Percentiles rank a stretch among this genome's conserved stretches.
Conservation (phyloP, 495 filamentous ascomycete genomes). For the Parachaetomium inaequale region DNA sequence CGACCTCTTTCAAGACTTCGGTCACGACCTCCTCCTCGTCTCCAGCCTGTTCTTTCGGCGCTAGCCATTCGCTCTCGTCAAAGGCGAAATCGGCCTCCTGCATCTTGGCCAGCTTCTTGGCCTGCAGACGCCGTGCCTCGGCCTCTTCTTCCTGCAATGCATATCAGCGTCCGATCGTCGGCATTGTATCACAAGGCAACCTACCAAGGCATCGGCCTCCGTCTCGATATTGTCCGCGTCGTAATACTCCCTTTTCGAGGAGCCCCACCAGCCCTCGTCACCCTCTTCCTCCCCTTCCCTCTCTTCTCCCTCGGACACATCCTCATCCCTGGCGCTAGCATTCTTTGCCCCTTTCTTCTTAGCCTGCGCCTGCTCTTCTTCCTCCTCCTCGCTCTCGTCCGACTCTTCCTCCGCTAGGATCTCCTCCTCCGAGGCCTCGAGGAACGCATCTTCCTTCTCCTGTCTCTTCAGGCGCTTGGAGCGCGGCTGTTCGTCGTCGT, state of each 20-base stretch:
- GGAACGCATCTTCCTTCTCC: slow-evolving; percentile 55
- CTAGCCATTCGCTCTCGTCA: slow-evolving; percentile 80
- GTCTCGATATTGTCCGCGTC: slow-evolving; percentile 86
- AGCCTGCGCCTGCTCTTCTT: slow-evolving; percentile 26
- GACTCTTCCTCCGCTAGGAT: slow-evolving; percentile 57
- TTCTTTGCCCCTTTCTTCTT: slow-evolving; percentile 27
- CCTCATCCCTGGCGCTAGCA: slow-evolving; percentile 29
- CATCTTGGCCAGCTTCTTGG: slow-evolving; percentile 83
- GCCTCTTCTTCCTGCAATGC: slow-evolving; percentile 67
- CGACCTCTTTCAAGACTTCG: slow-evolving; percentile 76
- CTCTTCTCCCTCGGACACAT: slow-evolving; percentile 41
- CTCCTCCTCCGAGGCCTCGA: slow-evolving; percentile 84
- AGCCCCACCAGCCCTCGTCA: slow-evolving; percentile 78
- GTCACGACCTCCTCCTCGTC: slow-evolving; percentile 60
- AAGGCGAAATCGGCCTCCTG: slow-evolving; percentile 88
- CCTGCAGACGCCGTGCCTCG: slow-evolving; percentile 80
- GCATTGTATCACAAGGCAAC: neutral
- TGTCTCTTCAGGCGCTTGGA: slow-evolving; percentile 69
- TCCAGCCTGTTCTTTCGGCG: slow-evolving; percentile 40
- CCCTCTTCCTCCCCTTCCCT: slow-evolving; percentile 60
- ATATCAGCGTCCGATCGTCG: neutral
- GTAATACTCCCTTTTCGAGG: slow-evolving; percentile 87
- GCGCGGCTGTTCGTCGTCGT: slow-evolving; percentile 71
- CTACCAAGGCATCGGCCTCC: slow-evolving; percentile 72
- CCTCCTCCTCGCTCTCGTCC: slow-evolving; percentile 34